These are phyloP conservation scores for Talaromyces proteolyticus DNA, from an alignment of 495 filamentous ascomycete genomes.

Conservation along the genomic window DNA sequence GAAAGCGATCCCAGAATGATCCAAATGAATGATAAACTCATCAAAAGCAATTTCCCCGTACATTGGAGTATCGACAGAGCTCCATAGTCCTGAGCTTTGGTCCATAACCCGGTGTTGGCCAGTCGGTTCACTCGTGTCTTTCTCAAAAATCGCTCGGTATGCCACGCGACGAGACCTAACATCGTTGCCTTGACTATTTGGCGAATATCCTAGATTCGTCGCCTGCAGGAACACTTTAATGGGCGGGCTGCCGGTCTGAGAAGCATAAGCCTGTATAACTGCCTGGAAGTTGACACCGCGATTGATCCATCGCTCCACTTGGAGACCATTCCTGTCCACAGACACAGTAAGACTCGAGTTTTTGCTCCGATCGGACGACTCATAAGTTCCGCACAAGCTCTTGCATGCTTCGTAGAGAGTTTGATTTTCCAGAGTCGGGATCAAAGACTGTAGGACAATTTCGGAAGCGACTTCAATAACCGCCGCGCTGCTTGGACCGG, in stretches of 20 bases:
- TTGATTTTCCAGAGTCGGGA: neutral
- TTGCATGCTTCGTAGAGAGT: neutral
- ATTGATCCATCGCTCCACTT: neutral
- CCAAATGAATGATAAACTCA: constrained; percentile 33
- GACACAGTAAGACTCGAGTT: neutral
- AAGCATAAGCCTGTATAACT: neutral
- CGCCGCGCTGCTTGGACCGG: constrained; percentile 18
- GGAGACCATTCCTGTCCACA: neutral
- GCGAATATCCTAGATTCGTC: neutral
- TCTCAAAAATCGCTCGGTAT: neutral
- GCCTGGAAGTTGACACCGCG: neutral
- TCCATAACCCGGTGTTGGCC: neutral
- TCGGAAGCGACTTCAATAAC: neutral
- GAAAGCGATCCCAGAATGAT: constrained; percentile 19
- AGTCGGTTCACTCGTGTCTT: constrained; percentile 13
- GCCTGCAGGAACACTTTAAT: neutral
- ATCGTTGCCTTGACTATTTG: neutral
- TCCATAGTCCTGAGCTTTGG: neutral
- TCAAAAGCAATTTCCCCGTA: constrained; percentile 31
- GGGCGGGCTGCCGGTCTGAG: neutral
- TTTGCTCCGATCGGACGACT: neutral
- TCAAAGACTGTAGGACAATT: neutral
- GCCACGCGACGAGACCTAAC: neutral
- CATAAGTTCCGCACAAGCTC: neutral
- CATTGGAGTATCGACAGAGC: constrained; percentile 15